A percentile compares a stretch with the other conserved stretches of the same genome.
Conservation (phyloP, 139 green algal species). For the Auxenochlorella pyrenoidosa region DNA sequence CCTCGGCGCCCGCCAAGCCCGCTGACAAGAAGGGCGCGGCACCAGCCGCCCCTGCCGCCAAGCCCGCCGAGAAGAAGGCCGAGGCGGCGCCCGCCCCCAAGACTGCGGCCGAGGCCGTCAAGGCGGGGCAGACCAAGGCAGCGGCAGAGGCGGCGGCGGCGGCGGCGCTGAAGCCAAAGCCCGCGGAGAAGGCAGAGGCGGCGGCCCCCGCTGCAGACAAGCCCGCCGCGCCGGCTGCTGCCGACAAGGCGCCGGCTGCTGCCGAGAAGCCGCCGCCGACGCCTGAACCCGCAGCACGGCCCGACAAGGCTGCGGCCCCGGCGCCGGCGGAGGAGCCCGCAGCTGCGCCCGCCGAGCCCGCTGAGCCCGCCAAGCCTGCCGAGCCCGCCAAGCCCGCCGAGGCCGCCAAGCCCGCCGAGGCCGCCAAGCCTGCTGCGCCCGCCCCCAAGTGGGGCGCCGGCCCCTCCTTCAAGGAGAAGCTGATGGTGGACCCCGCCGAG, state of each 20-base stretch:
- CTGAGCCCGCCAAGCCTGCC: background rate
- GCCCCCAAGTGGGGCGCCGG: background rate
- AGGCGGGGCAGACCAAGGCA: slow-evolving; percentile 2
- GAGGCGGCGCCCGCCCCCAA: background rate
- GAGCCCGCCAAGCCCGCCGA: background rate
- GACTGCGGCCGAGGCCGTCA: background rate
- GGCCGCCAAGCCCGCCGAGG: background rate
- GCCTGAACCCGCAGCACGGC: background rate
- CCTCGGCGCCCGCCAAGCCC: background rate
- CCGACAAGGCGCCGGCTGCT: background rate
- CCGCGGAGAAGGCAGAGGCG: background rate
- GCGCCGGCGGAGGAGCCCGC: background rate
- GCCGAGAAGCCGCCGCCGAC: background rate
- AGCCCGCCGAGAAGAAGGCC: slow-evolving; percentile 3
- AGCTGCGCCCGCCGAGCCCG: background rate
- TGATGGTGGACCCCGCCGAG: background rate
- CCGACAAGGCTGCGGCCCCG: background rate
- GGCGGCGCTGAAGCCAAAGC: slow-evolving; percentile 8
- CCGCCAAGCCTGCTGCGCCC: background rate
- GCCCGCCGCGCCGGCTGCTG: background rate
- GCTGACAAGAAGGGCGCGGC: background rate
- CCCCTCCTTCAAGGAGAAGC: background rate
- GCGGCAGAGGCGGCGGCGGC: background rate
- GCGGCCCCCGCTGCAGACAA: slow-evolving; percentile 2
- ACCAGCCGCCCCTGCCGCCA: background rate